phyloP scores from a whole-genome alignment of 345 rosid genomes.

The Psidium guajava region DNA sequence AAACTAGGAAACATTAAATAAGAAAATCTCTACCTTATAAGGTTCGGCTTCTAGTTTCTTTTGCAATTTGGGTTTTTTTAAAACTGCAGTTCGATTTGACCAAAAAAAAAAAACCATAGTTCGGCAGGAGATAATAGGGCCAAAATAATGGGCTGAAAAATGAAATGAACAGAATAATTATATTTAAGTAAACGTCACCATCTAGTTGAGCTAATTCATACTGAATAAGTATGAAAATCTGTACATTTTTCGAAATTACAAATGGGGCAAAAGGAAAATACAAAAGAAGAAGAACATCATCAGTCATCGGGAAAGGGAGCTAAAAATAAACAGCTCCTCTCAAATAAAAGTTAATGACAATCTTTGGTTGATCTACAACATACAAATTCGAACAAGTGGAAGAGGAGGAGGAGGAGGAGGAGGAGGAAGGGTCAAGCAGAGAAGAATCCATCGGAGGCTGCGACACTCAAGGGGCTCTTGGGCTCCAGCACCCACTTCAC shows the following conservation, averaged over 20 bases:
- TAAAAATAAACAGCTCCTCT: background rate
- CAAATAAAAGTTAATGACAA: background rate
- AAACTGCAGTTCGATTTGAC: too few species aligned
- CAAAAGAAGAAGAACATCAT: background rate
- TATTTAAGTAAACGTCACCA: background rate
- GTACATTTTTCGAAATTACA: background rate
- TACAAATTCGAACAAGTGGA: background rate
- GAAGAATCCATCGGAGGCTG: background rate
- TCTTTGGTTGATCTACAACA: background rate
- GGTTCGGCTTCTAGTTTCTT: too few species aligned
- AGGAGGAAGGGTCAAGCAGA: background rate
- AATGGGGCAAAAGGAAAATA: background rate
- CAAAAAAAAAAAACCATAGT: too few species aligned
- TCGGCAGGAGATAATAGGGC: background rate
- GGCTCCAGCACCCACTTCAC: constrained; percentile 1
- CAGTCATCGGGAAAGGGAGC: background rate
- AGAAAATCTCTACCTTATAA: too few species aligned
- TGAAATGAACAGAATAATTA: background rate
- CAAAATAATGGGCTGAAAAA: background rate
- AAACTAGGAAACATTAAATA: too few species aligned
- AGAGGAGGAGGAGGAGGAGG: background rate
- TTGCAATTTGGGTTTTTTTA: too few species aligned
- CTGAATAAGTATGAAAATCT: background rate
- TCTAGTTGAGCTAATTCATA: background rate
- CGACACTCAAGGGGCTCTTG: background rate